These are phyloP conservation scores for Hymenoscyphus albidus DNA, from an alignment of 2,329 filamentous ascomycete species.

Conservation along the genomic window DNA sequence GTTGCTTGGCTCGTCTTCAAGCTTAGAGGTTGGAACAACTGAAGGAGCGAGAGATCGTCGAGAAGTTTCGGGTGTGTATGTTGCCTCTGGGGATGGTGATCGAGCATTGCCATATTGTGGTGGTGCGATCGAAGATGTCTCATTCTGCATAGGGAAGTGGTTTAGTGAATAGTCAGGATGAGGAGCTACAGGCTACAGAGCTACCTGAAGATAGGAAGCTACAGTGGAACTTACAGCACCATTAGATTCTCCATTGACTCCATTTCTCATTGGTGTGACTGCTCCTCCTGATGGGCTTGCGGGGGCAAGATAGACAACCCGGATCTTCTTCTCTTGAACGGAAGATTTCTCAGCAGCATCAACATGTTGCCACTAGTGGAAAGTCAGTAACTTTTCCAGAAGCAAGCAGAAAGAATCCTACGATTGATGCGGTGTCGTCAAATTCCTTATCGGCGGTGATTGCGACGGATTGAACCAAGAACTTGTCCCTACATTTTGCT, in stretches of 20 bases:
- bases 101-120: conserved; percentile 44
- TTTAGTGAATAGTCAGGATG: conserved; percentile 2
- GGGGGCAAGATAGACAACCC: conserved; percentile 76
- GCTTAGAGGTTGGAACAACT: conserved; percentile 27
- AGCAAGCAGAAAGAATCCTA: conserved; percentile 42
- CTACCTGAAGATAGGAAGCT: not conserved
- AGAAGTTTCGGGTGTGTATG: conserved; percentile 31
- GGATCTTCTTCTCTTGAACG: conserved; percentile 93
- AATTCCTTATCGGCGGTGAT: conserved; percentile 83
- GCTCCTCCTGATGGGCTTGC: conserved; percentile 40
- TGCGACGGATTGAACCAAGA: conserved; percentile 87
- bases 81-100: conserved; percentile 48
- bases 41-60: conserved; percentile 24
- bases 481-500: conserved; percentile 94
- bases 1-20: conserved; percentile 32
- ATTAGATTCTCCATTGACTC: conserved; percentile 25
- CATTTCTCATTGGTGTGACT: conserved; percentile 31
- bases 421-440: conserved; percentile 73
- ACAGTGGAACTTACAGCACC: conserved; percentile 21
- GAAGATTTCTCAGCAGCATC: conserved; percentile 70
- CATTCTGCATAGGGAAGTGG: not conserved
- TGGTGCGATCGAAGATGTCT: conserved; percentile 34
- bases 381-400: conserved; percentile 10
- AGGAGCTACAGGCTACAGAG: not conserved
- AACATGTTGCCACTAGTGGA: conserved; percentile 60